phyloP scores from a whole-genome alignment of 805 yeast genomes.

The Lipomyces sp. region DNA sequence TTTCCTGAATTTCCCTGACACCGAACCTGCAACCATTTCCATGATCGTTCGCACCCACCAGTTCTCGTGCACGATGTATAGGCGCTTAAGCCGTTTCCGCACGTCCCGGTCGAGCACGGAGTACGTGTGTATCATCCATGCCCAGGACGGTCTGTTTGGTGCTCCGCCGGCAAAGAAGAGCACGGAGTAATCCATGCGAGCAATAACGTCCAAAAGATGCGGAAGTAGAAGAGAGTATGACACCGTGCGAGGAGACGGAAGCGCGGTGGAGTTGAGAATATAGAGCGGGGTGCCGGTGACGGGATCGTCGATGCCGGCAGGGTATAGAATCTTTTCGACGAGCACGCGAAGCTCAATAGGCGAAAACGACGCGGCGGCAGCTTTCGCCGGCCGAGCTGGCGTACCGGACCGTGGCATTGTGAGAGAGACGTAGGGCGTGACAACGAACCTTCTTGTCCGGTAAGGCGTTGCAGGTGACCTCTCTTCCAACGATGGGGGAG shows the following conservation, averaged over 20 bases:
- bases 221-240: slow-evolving; percentile 53
- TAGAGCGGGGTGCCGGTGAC: slow-evolving; percentile 65
- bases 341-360: slow-evolving; percentile 23
- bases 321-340: slow-evolving; percentile 20
- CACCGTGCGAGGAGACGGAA: slow-evolving; percentile 58
- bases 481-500: no score
- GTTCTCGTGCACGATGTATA: slow-evolving; percentile 83
- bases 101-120: slow-evolving; percentile 55
- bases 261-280: slow-evolving; percentile 76
- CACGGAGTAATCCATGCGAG: slow-evolving; percentile 60
- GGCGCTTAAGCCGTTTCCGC: slow-evolving; percentile 53
- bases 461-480: no score
- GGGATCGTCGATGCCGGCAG: slow-evolving; percentile 63
- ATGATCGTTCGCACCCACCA: slow-evolving; percentile 81
- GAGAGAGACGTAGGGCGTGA: no score
- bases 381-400: not conserved
- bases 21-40: slow-evolving; percentile 64
- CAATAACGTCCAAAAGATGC: slow-evolving; percentile 54
- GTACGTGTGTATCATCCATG: slow-evolving; percentile 64
- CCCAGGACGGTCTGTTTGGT: slow-evolving; percentile 56
- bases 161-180: slow-evolving; percentile 83
- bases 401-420: no score
- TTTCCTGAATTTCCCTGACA: slow-evolving; percentile 46
- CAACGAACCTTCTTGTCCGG: no score
- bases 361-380: not conserved